phyloP scores from a whole-genome alignment of 768 basidiomycete species.

The Podaxis carcinomalis region DNA sequence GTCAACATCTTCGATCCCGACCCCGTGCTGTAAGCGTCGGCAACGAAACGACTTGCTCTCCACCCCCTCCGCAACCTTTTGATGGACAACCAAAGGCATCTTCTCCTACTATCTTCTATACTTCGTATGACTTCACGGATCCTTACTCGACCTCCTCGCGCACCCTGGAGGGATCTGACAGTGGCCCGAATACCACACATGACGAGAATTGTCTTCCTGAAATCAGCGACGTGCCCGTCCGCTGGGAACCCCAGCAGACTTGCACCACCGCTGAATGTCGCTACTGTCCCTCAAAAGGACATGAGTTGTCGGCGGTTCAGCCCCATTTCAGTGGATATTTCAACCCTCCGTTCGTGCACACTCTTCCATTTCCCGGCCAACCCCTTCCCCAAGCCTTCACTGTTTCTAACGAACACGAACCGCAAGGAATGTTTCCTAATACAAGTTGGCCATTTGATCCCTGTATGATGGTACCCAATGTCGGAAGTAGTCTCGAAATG shows the following conservation, averaged over 20 bases:
- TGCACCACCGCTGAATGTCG: conserved; percentile 10
- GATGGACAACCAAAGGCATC: conserved; percentile 9
- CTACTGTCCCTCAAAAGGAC: conserved; percentile 10
- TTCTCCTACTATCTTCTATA: conserved; percentile 35
- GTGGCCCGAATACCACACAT: background rate
- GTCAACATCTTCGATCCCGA: background rate
- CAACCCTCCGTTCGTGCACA: background rate
- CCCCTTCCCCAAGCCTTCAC: background rate
- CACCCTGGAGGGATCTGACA: background rate
- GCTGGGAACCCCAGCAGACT: conserved; percentile 2
- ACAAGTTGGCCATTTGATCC: conserved; percentile 5
- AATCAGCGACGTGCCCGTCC: background rate
- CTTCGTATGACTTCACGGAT: conserved; percentile 10
- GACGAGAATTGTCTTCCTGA: background rate
- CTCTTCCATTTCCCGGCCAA: background rate
- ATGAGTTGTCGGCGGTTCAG: background rate
- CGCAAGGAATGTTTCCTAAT: background rate
- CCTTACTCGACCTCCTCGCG: conserved; percentile 13
- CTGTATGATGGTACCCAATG: background rate
- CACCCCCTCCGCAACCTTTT: conserved; percentile 8
- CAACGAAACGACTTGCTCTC: conserved; percentile 2
- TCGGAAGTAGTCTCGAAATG: conserved; percentile 1
- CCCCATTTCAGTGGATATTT: background rate
- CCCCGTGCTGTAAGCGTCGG: conserved; percentile 10
- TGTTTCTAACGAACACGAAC: background rate